Conservation (phyloP, 805 yeast species). For the Komagataella ulmi region DNA sequence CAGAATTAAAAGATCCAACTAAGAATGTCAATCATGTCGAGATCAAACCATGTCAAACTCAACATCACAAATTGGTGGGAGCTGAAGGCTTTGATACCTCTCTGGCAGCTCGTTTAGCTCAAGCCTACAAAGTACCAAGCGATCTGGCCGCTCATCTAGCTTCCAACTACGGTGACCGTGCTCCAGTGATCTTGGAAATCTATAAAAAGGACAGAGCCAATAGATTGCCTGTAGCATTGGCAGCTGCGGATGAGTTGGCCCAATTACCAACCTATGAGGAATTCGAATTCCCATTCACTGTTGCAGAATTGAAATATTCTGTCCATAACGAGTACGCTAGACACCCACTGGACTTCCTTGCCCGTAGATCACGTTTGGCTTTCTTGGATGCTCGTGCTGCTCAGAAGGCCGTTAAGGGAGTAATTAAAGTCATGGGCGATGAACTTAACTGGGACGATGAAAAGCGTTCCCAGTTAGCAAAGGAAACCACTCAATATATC, state of each 20-base stretch:
- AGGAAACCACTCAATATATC: constrained; percentile 41
- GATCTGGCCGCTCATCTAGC: constrained; percentile 72
- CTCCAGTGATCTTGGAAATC: constrained; percentile 59
- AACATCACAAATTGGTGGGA: constrained; percentile 51
- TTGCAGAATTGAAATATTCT: constrained; percentile 81
- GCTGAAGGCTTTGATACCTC: constrained; percentile 70
- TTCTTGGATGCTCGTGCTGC: constrained; percentile 85
- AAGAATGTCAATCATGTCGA: constrained; percentile 1
- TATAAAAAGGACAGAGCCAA: constrained; percentile 36
- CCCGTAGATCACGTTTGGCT: constrained; percentile 88
- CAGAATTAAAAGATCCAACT: constrained; percentile 17
- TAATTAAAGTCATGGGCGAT: constrained; percentile 72
- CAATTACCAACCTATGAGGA: constrained; percentile 23
- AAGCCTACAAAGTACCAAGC: constrained; percentile 60
- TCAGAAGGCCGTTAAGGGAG: constrained; percentile 64
- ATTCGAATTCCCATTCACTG: constrained; percentile 74
- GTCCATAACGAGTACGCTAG: constrained; percentile 74
- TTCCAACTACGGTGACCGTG: constrained; percentile 80
- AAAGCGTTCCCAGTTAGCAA: constrained; percentile 29
- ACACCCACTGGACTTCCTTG: constrained; percentile 80
- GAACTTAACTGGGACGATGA: constrained; percentile 63
- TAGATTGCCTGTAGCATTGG: constrained; percentile 51
- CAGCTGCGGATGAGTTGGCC: constrained; percentile 11
- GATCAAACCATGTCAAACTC: constrained; percentile 37
- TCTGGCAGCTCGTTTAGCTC: constrained; percentile 67